A percentile compares a stretch with the other conserved stretches of the same genome.
Evolutionary conservation across 129 eudicot species (phyloP).

Genomic region (Tagetes erecta): DNA sequence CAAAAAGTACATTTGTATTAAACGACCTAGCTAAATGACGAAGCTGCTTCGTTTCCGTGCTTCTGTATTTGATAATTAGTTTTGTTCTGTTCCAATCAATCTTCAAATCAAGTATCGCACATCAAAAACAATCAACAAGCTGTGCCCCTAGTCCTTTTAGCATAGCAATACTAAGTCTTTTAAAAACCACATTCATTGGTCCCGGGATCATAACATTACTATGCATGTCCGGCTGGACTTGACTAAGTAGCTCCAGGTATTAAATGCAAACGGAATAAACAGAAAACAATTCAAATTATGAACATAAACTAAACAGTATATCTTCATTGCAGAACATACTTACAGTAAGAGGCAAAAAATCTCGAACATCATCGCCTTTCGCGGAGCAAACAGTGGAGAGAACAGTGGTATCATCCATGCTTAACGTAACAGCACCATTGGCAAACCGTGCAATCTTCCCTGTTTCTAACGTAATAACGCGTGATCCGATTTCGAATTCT

Average conservation of each 20-base stretch:
- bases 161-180: no score
- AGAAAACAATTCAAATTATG: not conserved
- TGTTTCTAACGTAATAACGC: slow-evolving; percentile 61
- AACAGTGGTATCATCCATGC: slow-evolving; percentile 82
- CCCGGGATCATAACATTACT: no score
- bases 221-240: no score
- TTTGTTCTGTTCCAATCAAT: not conserved
- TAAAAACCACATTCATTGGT: no score
- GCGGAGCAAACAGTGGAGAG: slow-evolving; percentile 78
- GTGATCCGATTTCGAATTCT: slow-evolving; percentile 80
- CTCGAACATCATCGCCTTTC: slow-evolving; percentile 47
- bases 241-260: no score
- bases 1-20: not conserved
- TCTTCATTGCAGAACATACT: slow-evolving; percentile 15
- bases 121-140: no score
- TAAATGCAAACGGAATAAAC: no score
- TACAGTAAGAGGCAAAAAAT: slow-evolving; percentile 94
- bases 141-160: no score
- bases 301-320: not conserved
- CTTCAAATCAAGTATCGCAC: not conserved
- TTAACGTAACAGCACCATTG: slow-evolving; percentile 80
- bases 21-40: not conserved
- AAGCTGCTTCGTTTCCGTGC: not conserved
- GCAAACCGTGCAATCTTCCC: slow-evolving; percentile 93
- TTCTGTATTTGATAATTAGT: not conserved